Base-by-base conservation (phyloP, 495 filamentous ascomycete genomes). In the Hypoxylon intermedium region DNA sequence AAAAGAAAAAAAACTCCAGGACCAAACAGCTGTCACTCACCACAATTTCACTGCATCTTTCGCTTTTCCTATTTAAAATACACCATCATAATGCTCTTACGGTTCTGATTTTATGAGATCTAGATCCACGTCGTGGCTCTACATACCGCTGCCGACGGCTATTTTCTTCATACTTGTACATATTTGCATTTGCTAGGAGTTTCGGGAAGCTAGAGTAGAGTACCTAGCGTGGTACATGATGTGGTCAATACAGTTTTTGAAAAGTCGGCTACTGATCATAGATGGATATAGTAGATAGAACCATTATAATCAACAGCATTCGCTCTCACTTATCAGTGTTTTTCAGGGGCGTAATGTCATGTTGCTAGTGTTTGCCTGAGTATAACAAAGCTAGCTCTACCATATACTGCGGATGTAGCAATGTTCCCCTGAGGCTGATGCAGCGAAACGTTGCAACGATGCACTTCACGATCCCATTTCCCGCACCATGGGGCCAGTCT, bases 151-250 rank as follows among this genome's bases (percentile, higher is more conserved):
- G 18, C n/a, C 21, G 41, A 37, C 18, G 28, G 34, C n/a, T 9
- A n/a, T 41, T 46, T 36, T 40, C 11, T 52, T 43, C 13, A 28
- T 28, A 13, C n/a, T 13, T 52, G 47, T 59, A 59, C 28, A 40
- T 31, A 40, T 38, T 9, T 26, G 47, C 56, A 52, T 59, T 30
- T 30, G 37, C 23, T 23, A 15, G 50, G 58, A 41, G 58, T 60
- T 53, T 18, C 42, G 34, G 49, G 30, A 2, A 36, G 34, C 47
- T 44, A 26, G 34, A 48, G 31, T 42, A 42, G 30, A 52, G 9
- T 11, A 37, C 16, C 24, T 15, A 30, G 9, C 37, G 7, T 18
- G 31, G 13, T 54, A 16, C 24, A 46, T 33, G 31, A 15, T 9
- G 21, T 16, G 23, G 31, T 40, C 15, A 38, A 38, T 31, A 9